Percentiles rank a stretch among this genome's conserved stretches.
Conservation (phyloP, 1,284 basidiomycete species). For the Apiotrichum gracile region DNA sequence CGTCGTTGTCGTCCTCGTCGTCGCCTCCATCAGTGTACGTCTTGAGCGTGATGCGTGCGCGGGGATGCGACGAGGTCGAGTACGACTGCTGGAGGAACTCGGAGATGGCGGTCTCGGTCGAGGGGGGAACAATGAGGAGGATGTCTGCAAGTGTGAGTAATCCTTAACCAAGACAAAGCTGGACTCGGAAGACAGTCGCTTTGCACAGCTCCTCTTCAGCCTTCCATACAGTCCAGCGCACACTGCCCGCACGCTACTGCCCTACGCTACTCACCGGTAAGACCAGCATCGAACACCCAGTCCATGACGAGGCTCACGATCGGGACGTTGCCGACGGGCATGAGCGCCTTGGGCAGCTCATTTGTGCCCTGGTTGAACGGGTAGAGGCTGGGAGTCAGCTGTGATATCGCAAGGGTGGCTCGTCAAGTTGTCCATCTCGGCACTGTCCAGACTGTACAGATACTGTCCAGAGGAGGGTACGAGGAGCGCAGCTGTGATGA, state of each 20-base stretch:
- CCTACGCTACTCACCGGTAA: constrained; percentile 58
- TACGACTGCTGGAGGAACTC: constrained; percentile 63
- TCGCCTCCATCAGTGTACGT: constrained; percentile 38
- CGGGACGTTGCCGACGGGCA: constrained; percentile 80
- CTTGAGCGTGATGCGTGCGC: constrained; percentile 30
- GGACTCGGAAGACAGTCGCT: too few species aligned
- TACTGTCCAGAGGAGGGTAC: too few species aligned
- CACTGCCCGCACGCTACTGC: not conserved
- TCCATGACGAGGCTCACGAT: constrained; percentile 76
- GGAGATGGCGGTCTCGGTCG: constrained; percentile 65
- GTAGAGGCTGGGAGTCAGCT: constrained; percentile 31
- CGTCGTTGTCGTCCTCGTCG: constrained; percentile 29
- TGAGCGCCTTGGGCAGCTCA: constrained; percentile 60
- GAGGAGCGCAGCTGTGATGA: too few species aligned
- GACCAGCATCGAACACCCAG: constrained; percentile 80
- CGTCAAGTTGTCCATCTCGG: too few species aligned
- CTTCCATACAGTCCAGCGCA: not conserved
- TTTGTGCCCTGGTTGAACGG: constrained; percentile 44
- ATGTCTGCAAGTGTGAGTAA: constrained; percentile 56
- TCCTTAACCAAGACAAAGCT: too few species aligned
- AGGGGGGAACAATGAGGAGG: constrained; percentile 71
- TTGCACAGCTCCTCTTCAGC: too few species aligned
- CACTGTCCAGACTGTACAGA: too few species aligned
- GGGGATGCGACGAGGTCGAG: constrained; percentile 27
- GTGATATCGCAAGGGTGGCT: not conserved